These are phyloP conservation scores for Penicillium polonicum DNA, from an alignment of 2,329 filamentous ascomycete species.

Conservation along the genomic window DNA sequence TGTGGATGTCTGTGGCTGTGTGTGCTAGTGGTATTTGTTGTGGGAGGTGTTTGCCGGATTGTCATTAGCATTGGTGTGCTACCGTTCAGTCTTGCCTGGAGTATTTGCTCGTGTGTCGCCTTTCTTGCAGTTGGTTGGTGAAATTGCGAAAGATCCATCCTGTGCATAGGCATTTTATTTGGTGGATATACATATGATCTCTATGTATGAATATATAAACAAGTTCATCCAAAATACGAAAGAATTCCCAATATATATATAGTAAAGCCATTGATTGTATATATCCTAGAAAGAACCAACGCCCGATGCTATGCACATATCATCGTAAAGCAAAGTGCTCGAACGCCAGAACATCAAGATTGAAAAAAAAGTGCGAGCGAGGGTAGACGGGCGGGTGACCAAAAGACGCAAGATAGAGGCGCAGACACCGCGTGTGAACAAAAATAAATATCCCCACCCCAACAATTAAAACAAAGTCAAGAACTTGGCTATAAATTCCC, in stretches of 20 bases:
- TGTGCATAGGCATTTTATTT: neutral
- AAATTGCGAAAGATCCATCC: no score
- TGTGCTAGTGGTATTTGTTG: neutral
- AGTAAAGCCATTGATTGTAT: slow-evolving; percentile 13
- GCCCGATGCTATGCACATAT: slow-evolving; percentile 32
- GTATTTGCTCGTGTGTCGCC: fast-evolving
- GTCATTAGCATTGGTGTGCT: neutral
- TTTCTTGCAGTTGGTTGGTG: neutral
- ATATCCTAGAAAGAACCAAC: slow-evolving; percentile 18
- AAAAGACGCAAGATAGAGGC: slow-evolving; percentile 8
- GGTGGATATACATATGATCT: neutral
- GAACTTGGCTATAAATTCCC: slow-evolving; percentile 17
- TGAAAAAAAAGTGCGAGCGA: slow-evolving; percentile 1
- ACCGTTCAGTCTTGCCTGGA: no score
- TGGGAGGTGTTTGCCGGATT: fast-evolving
- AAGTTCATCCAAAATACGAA: neutral
- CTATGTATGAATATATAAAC: neutral
- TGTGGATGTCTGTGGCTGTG: no score
- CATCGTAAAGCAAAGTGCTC: slow-evolving; percentile 12
- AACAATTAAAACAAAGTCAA: slow-evolving; percentile 5
- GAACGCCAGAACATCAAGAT: slow-evolving; percentile 17
- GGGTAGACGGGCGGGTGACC: slow-evolving; percentile 2
- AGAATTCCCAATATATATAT: neutral
- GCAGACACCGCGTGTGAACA: neutral
- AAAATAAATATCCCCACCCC: neutral